Base-by-base conservation (phyloP, 2,329 filamentous ascomycete species). In the Chaetomiaceae sp. region DNA sequence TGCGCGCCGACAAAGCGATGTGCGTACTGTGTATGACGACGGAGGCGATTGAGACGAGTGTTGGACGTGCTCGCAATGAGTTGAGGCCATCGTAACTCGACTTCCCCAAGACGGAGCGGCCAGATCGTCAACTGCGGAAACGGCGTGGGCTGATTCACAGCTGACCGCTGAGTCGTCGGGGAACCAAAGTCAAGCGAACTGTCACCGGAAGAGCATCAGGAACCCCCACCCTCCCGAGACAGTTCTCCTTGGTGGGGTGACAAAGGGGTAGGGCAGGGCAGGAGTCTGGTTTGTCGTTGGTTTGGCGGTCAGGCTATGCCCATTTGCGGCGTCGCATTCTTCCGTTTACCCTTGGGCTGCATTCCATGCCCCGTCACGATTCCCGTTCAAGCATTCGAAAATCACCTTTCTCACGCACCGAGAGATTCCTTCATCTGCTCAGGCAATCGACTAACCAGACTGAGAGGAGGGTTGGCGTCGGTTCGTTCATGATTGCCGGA, bases 1-100 rank as follows among this genome's bases (percentile, higher is more conserved):
- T 58, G 50, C 58, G 55, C 59, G 53, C 52, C 48, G 45, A 51
- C 30, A 20, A 43, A 27, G n/a, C n/a, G n/a, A n/a, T n/a, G n/a
- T n/a, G n/a, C n/a, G n/a, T n/a, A n/a, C 40, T 50, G 25, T 5
- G 55, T 54, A 61, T 54, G 53, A 58, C 52, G 45, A 56, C 44
- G 41, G 52, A 33, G 42, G 38, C 41, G 16, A 43, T 9, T 32
- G 13, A 14, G n/a, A n/a, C n/a, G n/a, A n/a, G n/a, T n/a, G n/a
- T n/a, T n/a, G n/a, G n/a, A n/a, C n/a, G n/a, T n/a, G n/a, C n/a
- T n/a, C n/a, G n/a, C n/a, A n/a, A n/a, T n/a, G n/a, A n/a, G n/a
- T n/a, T n/a, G n/a, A n/a, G n/a, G n/a, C n/a, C n/a, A n/a, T n/a
- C n/a, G n/a, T n/a, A n/a, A n/a, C n/a, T n/a, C n/a, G n/a, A n/a